Percentiles rank a stretch among this genome's conserved stretches.
Conservation (phyloP, 257 asterid species). For the Datura wrightii region DNA sequence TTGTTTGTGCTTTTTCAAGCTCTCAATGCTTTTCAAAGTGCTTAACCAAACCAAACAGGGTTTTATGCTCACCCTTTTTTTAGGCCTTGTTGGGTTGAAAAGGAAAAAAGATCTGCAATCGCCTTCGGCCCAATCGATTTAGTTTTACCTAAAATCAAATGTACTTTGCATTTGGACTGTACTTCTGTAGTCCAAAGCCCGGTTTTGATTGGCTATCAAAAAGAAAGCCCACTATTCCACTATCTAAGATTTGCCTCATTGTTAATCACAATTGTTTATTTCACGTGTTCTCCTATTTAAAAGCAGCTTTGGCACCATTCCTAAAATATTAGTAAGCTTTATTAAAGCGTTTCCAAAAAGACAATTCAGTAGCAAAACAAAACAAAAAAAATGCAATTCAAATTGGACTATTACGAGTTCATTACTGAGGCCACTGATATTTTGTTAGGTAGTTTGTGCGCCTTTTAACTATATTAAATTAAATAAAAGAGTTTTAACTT, state of each 20-base stretch:
- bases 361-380: neutral
- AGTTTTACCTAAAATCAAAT: neutral
- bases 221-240: conserved; percentile 14
- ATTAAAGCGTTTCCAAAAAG: neutral
- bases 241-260: neutral
- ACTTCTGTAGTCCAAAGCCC: neutral
- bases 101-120: neutral
- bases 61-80: neutral
- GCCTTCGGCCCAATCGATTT: neutral
- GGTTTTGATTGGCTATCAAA: neutral
- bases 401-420: neutral
- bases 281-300: neutral
- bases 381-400: neutral
- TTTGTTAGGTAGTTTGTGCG: neutral
- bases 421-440: neutral
- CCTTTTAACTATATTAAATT: neutral
- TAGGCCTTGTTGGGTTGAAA: conserved; percentile 12
- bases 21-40: neutral
- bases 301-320: neutral
- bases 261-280: neutral
- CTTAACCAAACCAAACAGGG: neutral
- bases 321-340: neutral
- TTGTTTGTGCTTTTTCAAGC: conserved; percentile 24
- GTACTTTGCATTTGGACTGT: neutral
- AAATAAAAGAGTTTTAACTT: neutral